Base-by-base conservation (phyloP, 78 protist genomes). In the Tieghemostelium lacteum region DNA sequence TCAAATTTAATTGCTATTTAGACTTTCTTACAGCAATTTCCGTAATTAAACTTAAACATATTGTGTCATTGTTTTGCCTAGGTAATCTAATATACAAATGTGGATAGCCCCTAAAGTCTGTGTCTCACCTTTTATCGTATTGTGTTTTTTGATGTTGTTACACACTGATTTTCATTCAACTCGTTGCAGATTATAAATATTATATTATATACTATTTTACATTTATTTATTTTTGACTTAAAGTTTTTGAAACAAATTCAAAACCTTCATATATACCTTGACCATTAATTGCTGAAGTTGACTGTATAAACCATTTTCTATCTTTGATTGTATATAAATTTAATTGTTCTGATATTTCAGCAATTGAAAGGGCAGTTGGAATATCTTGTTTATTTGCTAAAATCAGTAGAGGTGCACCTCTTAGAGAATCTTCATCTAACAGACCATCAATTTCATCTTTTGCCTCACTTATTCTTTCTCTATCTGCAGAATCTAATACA, bases 401-500 rank as follows among this genome's bases (percentile, higher is more conserved):
- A 14, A 96, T 40, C 10, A 96, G 45, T 8, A 96, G 20, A 1
- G 39, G n/a, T 0, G 85, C 74, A 12, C 49, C 40, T 14, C 28
- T 29, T 6, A 94, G 78, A 3, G 17, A 24, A 1, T 34, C 52
- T 24, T 61, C 52, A 8, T 3, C 0, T 12, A 91, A 60, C 20
- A 95, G 20, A 0, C 10, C 37, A 14, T 45, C 1, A 3, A 55
- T n/a, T 31, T 86, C 80, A 7, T 86, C 63, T 26, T 28, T 36
- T 20, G 93, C 86, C 20, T 85, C 92, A 28, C 39, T 85, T 6
- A 95, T 63, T 8, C 97, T 96, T 31, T 95, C 97, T n/a, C 87
- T 70, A 39, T 97, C 98, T 36, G 91, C 83, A 22, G 97, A 76
- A 85, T 98, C 99, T 20, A 98, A 92, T 5, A 98, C 99, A 57